Evolutionary conservation across 176 grass and related monocot species (phyloP), one percentile per base, ranked within the genome.

Genomic region (Metroxylon sagu): DNA sequence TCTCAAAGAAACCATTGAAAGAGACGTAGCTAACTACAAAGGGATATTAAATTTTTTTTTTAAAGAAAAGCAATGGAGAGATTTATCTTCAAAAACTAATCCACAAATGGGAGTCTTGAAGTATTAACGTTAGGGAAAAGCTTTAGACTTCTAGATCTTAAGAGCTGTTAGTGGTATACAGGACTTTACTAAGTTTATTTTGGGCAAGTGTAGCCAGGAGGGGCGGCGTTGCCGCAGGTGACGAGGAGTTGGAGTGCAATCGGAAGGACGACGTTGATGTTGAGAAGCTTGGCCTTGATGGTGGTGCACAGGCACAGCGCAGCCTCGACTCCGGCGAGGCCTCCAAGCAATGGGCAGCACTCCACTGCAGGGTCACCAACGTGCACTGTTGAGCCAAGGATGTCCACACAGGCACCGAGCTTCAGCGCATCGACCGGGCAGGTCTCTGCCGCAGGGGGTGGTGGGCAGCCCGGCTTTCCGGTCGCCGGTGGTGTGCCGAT

Each of bases 231-330:
- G 16, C 85, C 85, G 72, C 85, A 88, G 72, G 71, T 73, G 68
- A 83, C 5, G 66, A 88, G 76, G 50, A 88, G 54, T 55, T 39
- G 25, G 59, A 88, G 67, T 48, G 80, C 85, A 57, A 88, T 65
- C 7, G 85, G 85, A 39, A 83, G 59, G 67, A 73, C 76, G 25
- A 83, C 10, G 35, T 57, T 65, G 71, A 83, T 25, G 76, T 83
- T 59, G 18, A 88, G 68, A 62, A 88, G 31, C 76, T 79, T 83
- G 31, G 59, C 85, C 71, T 88, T 88, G 68, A 88, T 79, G 31
- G 85, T 74, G n/a, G 85, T 88, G 76, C 85, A 88, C 15, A 88
- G 67, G 67, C 85, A 88, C 19, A 59, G 76, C n/a, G 80, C 80
- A 4, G 76, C 85, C 1, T 67, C 70, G 14, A 73, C 49, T 1